Conservation (phyloP, 805 yeast genomes). For the Nakazawaea ishiwadae region DNA sequence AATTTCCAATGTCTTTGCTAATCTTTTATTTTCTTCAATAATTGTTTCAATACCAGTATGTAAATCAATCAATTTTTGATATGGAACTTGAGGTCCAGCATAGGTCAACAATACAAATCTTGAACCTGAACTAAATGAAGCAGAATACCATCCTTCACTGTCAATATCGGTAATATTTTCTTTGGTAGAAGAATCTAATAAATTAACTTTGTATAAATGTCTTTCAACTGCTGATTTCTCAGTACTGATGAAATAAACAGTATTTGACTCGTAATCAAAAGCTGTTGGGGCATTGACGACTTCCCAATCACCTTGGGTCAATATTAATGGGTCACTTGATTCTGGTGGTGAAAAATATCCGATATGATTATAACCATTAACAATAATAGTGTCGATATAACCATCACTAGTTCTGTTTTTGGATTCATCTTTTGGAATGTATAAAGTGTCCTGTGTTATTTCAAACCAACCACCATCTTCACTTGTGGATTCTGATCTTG, state of each 20-base stretch:
- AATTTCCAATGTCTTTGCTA: constrained; percentile 31
- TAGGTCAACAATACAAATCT: constrained; percentile 68
- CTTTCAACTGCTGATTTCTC: constrained; percentile 76
- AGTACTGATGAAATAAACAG: constrained; percentile 69
- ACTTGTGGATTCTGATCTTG: constrained; percentile 42
- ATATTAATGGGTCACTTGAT: constrained; percentile 44
- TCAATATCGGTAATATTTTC: constrained; percentile 45
- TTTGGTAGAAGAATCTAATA: constrained; percentile 40
- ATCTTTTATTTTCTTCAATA: constrained; percentile 42
- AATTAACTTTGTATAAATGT: constrained; percentile 68
- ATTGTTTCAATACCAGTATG: constrained; percentile 32
- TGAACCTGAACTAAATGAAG: constrained; percentile 75
- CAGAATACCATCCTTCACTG: constrained; percentile 61
- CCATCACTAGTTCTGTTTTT: constrained; percentile 50
- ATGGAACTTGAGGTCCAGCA: constrained; percentile 76
- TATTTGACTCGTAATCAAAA: constrained; percentile 47
- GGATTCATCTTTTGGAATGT: constrained; percentile 45
- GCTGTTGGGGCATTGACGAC: constrained; percentile 71
- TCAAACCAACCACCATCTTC: constrained; percentile 71
- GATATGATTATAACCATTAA: constrained; percentile 64
- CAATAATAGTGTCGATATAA: constrained; percentile 73
- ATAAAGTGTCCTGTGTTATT: constrained; percentile 58
- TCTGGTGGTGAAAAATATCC: constrained; percentile 79
- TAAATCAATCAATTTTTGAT: constrained; percentile 65
- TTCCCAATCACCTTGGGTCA: constrained; percentile 86